Evolutionary conservation across 345 rosid species (phyloP), one percentile per base, ranked within the genome.

Genomic region (Pugionium dolabratum): DNA sequence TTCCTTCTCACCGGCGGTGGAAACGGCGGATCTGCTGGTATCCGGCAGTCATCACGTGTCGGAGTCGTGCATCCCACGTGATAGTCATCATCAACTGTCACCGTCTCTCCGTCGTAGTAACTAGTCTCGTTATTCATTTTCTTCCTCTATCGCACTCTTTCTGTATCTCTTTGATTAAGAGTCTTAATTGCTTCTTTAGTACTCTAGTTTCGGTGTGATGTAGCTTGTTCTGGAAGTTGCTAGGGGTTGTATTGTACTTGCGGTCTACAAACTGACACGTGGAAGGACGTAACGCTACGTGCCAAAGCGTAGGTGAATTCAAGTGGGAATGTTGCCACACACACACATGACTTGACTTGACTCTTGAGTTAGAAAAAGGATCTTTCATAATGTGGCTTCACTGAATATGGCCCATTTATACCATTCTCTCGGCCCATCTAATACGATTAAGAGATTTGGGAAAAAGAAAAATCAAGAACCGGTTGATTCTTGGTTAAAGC

Each of bases 1-100:
- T 79, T 89, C 88, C 80, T 89, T 78, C 64, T 83, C 11, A 91
- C 81, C 2, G 91, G 82, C 0, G 94, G 89, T 0, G 91, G 94
- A 64, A 84, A 82, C 30, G 70, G 69, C 8, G 67, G 55, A 6
- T 59, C 39, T 6, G 69, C 76, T 58, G 79, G 81, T 28, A 80
- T 82, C 25, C 61, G 70, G 50, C 72, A 80, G 1, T 65, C 82
- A 2, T 68, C 69, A 60, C 70, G 79, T 39, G 72, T 81, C 10
- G 96, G 96, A 5, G 91, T 89, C 56, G 53, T 78, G 63, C 84
- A 87, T 33, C 62, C 83, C 54, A 78, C 81, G 1, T 67, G 76
- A 9, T 50, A 62, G 9, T 40, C 69, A 9, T 35, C 74, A 47
- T 60, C 59, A 54, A 60, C 39, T 7, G 31, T 43, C 58, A 45